Conservation (phyloP, 352 stramenopile genomes). For the Blastocystis sp. region DNA sequence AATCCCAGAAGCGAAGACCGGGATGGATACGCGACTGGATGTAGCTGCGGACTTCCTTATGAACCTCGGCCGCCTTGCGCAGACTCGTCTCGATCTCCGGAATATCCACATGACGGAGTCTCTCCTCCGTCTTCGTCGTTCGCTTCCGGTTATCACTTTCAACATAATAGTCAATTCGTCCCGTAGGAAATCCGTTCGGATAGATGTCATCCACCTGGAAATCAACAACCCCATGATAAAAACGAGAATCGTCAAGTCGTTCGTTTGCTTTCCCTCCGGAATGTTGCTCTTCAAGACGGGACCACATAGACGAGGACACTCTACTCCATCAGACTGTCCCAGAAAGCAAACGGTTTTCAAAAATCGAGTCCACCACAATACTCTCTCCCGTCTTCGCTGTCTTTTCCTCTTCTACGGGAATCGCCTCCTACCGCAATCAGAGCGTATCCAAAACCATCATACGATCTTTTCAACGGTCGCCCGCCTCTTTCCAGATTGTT, state of each 20-base stretch:
- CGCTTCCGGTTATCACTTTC: neutral
- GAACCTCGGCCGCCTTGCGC: slow-evolving; percentile 81
- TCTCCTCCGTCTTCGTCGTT: neutral
- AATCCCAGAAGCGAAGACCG: slow-evolving; percentile 84
- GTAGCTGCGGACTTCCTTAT: slow-evolving; percentile 77
- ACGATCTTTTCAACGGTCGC: no score
- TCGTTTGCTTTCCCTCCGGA: neutral
- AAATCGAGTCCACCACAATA: neutral
- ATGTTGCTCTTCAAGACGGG: neutral
- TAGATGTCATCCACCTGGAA: slow-evolving; percentile 14
- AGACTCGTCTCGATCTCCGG: slow-evolving; percentile 23
- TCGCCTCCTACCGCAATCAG: neutral
- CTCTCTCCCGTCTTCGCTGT: neutral
- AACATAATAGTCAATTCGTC: slow-evolving; percentile 15
- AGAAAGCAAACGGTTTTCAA: neutral
- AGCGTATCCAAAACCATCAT: no score
- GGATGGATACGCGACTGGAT: slow-evolving; percentile 87
- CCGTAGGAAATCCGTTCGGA: neutral
- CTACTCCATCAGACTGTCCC: neutral
- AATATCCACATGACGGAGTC: neutral
- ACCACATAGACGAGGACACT: neutral
- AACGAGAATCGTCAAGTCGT: neutral
- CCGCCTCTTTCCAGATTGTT: no score
- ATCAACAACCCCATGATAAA: neutral
- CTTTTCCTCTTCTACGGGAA: neutral